A percentile compares a stretch with the other conserved stretches of the same genome.
These are phyloP conservation scores for Colletotrichum sp. DNA, from an alignment of 2,329 filamentous ascomycete genomes.

Conservation along the genomic window DNA sequence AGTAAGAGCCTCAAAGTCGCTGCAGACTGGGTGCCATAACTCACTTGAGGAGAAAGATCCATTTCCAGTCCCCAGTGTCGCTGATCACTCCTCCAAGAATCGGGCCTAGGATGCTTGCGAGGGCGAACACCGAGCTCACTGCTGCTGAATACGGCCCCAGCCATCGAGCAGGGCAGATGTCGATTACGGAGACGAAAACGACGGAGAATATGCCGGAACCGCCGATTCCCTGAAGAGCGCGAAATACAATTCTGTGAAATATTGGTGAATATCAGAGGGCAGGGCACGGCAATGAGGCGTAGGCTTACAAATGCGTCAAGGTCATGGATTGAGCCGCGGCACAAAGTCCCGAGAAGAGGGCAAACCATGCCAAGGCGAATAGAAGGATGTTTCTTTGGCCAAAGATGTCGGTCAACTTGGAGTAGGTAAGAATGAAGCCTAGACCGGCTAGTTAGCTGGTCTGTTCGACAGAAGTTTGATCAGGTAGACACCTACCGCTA, in stretches of 20 bases:
- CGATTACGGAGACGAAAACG: not conserved
- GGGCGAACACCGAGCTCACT: constrained; percentile 41
- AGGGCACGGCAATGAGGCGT: fast-evolving
- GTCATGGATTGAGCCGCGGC: not conserved
- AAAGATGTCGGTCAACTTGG: not conserved
- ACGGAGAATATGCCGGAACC: constrained; percentile 25
- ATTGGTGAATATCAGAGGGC: fast-evolving
- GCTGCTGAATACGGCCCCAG: constrained; percentile 17
- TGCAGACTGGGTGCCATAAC: not conserved
- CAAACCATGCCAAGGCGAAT: not conserved
- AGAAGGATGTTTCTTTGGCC: not conserved
- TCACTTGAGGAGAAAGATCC: not conserved
- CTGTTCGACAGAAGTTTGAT: no score
- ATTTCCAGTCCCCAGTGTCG: not conserved
- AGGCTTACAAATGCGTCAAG: not conserved
- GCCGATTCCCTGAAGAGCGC: constrained; percentile 44
- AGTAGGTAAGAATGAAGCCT: not conserved
- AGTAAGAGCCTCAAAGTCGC: not conserved
- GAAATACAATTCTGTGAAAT: constrained; percentile 39
- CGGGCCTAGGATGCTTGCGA: constrained; percentile 47
- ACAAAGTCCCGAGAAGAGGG: not conserved
- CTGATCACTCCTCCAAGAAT: constrained; percentile 38
- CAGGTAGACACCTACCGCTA: not conserved
- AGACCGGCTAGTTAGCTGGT: not conserved
- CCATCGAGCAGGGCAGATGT: not conserved